Conservation (phyloP, 1,284 basidiomycete species). For the Papiliotrema fonsecae region DNA sequence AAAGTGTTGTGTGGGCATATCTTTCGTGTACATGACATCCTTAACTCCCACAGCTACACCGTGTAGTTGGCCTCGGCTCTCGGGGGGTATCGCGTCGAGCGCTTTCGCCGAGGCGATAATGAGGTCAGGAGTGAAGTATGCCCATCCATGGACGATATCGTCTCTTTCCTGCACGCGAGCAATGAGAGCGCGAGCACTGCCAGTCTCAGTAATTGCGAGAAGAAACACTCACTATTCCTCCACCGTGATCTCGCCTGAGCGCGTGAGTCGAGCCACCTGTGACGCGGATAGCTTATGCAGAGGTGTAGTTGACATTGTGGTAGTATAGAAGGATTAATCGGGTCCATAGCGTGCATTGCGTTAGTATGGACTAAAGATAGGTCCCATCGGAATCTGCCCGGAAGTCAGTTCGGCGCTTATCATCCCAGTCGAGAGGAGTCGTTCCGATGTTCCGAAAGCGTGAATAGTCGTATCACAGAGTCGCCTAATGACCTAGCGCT, state of each 20-base stretch:
- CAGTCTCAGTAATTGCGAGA: background rate
- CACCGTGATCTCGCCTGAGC: slow-evolving; percentile 19
- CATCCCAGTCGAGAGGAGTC: background rate
- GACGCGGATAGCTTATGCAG: slow-evolving; percentile 18
- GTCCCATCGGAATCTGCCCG: background rate
- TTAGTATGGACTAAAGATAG: background rate
- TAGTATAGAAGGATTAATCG: background rate
- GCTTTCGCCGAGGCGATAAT: slow-evolving; percentile 18
- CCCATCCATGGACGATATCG: slow-evolving; percentile 26
- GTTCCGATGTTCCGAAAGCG: background rate
- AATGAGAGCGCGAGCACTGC: slow-evolving; percentile 22
- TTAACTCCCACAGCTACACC: slow-evolving; percentile 32
- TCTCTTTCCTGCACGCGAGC: slow-evolving; percentile 28
- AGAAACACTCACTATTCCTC: slow-evolving; percentile 22
- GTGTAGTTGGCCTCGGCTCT: slow-evolving; percentile 26
- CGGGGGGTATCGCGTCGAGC: slow-evolving; percentile 26
- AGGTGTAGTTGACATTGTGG: slow-evolving; percentile 8
- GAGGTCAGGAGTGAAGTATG: slow-evolving; percentile 22
- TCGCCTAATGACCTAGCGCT: too few species aligned
- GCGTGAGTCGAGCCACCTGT: slow-evolving; percentile 16
- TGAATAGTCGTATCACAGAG: too few species aligned
- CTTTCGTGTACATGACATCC: slow-evolving; percentile 31
- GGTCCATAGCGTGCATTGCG: too few species aligned
- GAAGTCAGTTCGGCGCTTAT: too few species aligned
- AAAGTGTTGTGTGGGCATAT: slow-evolving; percentile 34